Evolutionary conservation across 768 basidiomycete species (phyloP).

Genomic region (Psilocybe tampanensis): DNA sequence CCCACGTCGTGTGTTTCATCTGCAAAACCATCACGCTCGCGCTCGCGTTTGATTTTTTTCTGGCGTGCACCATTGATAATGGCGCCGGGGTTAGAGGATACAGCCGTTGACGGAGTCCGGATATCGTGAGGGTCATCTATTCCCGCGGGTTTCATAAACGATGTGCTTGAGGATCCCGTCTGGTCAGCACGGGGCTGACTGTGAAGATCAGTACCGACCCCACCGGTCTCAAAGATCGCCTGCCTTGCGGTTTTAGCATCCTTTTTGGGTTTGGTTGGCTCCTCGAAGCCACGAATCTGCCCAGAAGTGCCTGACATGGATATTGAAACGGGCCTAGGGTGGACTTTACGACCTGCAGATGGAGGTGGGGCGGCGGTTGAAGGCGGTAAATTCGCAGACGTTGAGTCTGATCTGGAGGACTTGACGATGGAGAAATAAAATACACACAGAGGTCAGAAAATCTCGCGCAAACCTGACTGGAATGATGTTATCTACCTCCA

Average conservation of each 20-base stretch:
- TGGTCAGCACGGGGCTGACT: slow-evolving; percentile 25
- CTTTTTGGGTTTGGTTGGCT: slow-evolving; percentile 27
- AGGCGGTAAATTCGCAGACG: neutral
- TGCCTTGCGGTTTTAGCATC: slow-evolving; percentile 44
- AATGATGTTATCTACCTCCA: slow-evolving; percentile 11
- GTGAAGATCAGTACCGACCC: slow-evolving; percentile 54
- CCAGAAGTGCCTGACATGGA: slow-evolving; percentile 27
- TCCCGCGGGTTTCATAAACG: slow-evolving; percentile 59
- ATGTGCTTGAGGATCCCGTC: slow-evolving; percentile 12
- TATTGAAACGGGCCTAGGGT: slow-evolving; percentile 29
- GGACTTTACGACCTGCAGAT: slow-evolving; percentile 23
- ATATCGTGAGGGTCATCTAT: slow-evolving; percentile 49
- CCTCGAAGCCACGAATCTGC: slow-evolving; percentile 25
- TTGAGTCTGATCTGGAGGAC: neutral
- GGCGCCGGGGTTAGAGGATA: slow-evolving; percentile 7
- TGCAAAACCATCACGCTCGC: slow-evolving; percentile 25
- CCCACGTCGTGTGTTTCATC: slow-evolving; percentile 23
- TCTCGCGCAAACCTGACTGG: neutral
- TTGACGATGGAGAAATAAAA: neutral
- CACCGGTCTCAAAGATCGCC: slow-evolving; percentile 46
- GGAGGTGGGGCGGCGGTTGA: slow-evolving; percentile 1
- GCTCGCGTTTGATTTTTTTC: slow-evolving; percentile 34
- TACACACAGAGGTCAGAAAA: neutral
- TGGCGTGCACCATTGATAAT: slow-evolving; percentile 29
- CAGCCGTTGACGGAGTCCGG: slow-evolving; percentile 4